phyloP scores from a whole-genome alignment of 2,329 filamentous ascomycete genomes.

The Blastomyces silverae region DNA sequence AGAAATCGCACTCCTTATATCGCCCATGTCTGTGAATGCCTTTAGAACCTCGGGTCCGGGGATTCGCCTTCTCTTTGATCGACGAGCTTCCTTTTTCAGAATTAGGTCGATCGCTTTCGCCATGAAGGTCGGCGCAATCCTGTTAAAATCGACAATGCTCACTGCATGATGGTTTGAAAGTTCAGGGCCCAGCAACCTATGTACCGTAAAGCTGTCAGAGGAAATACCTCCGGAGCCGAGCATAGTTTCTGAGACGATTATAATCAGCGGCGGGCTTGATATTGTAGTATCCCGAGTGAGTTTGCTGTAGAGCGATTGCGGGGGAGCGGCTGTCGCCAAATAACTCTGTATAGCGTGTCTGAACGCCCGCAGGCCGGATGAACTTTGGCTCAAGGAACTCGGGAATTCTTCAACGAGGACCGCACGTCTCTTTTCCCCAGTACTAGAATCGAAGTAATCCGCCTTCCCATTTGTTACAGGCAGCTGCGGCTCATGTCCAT shows the following conservation, averaged over 20 bases:
- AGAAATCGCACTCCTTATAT: conserved; percentile 86
- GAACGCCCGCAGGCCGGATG: conserved; percentile 61
- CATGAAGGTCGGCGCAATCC: conserved; percentile 78
- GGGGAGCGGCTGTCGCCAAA: conserved; percentile 60
- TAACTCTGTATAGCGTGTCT: conserved; percentile 68
- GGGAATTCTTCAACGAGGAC: conserved; percentile 79
- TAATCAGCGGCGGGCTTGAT: conserved; percentile 64
- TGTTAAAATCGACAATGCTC: conserved; percentile 82
- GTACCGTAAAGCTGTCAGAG: conserved; percentile 86
- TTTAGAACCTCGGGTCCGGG: conserved; percentile 74
- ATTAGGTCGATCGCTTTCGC: conserved; percentile 75
- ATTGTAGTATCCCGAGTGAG: conserved; percentile 30
- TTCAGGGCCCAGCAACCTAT: conserved; percentile 79
- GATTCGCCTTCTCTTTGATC: conserved; percentile 66
- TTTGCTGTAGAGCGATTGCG: conserved; percentile 43
- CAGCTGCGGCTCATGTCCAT: conserved; percentile 16
- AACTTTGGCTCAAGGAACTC: conserved; percentile 62
- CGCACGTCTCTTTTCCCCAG: conserved; percentile 44
- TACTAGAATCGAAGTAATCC: conserved; percentile 10
- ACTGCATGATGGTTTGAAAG: conserved; percentile 75
- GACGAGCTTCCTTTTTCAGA: conserved; percentile 75
- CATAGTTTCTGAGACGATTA: conserved; percentile 87
- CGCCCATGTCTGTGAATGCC: conserved; percentile 74
- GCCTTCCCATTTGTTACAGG: conserved; percentile 9
- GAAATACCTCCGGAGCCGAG: conserved; percentile 77